These are phyloP conservation scores for Zygosaccharomyces rouxii DNA, from an alignment of 805 yeast species.

Conservation along the genomic window DNA sequence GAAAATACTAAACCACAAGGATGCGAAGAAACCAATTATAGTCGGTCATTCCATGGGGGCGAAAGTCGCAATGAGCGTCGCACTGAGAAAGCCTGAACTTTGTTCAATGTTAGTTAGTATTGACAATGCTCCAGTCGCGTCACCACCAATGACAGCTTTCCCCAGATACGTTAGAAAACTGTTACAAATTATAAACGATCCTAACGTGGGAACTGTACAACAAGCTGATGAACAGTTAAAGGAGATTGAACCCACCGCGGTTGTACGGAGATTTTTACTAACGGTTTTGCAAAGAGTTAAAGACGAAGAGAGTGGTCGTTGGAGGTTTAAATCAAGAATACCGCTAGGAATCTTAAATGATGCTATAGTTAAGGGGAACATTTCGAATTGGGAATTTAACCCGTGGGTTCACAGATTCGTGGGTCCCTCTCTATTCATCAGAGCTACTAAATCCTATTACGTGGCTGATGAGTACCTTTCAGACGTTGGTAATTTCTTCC, in stretches of 20 bases:
- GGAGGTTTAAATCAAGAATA: constrained; percentile 39
- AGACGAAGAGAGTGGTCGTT: constrained; percentile 25
- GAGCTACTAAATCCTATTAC: constrained; percentile 73
- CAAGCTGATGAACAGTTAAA: constrained; percentile 66
- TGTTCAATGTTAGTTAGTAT: constrained; percentile 66
- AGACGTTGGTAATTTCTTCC: constrained; percentile 71
- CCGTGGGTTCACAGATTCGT: constrained; percentile 50
- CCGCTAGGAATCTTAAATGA: constrained; percentile 70
- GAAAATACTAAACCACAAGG: constrained; percentile 35
- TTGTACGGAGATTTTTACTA: constrained; percentile 71
- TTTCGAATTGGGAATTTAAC: constrained; percentile 76
- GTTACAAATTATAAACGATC: constrained; percentile 49
- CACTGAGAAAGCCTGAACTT: constrained; percentile 60
- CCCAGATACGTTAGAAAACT: constrained; percentile 63
- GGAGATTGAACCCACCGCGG: constrained; percentile 54
- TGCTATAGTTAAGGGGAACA: constrained; percentile 56
- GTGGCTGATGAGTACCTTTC: constrained; percentile 79
- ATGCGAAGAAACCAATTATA: constrained; percentile 48
- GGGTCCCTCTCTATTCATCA: constrained; percentile 71
- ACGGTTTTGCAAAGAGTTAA: constrained; percentile 36
- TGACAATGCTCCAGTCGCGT: constrained; percentile 84
- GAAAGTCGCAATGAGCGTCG: constrained; percentile 84
- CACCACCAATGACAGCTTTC: constrained; percentile 55
- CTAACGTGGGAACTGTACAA: constrained; percentile 44
- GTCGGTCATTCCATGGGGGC: constrained; percentile 93